phyloP scores from a whole-genome alignment of 78 protist species.

The Salpingoeca rosetta region DNA sequence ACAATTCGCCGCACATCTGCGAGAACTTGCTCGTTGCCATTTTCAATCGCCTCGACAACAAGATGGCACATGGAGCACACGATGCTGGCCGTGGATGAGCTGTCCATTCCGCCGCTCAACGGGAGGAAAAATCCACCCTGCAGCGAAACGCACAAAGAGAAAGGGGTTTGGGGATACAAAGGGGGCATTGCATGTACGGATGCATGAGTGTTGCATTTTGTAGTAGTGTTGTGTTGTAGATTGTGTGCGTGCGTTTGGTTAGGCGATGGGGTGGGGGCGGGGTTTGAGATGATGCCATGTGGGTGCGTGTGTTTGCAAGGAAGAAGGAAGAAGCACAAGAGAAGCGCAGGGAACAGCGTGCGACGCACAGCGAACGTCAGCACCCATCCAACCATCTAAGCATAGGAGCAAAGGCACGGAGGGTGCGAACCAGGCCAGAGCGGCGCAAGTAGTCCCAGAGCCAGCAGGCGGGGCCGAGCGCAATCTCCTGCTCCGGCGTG shows the following conservation, averaged over 20 bases:
- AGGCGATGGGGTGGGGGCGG: too few species aligned
- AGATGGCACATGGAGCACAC: constrained; percentile 60
- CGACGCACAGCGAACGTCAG: too few species aligned
- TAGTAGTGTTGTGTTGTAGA: too few species aligned
- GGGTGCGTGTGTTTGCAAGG: too few species aligned
- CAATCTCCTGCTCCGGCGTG: neutral
- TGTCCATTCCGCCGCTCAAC: constrained; percentile 81
- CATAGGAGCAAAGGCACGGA: too few species aligned
- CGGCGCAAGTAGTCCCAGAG: constrained; percentile 86
- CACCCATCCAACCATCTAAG: too few species aligned
- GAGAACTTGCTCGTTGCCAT: constrained; percentile 5
- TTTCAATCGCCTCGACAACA: constrained; percentile 16
- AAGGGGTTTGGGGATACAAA: neutral
- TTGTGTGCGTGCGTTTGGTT: too few species aligned
- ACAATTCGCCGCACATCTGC: constrained; percentile 4
- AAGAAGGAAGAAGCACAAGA: too few species aligned
- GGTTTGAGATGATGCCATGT: too few species aligned
- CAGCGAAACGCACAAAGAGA: neutral
- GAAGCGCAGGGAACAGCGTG: too few species aligned
- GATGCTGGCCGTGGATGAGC: constrained; percentile 59
- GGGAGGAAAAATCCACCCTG: constrained; percentile 66
- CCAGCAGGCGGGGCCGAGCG: constrained; percentile 73
- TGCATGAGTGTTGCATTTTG: too few species aligned
- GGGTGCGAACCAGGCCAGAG: constrained; percentile 22
- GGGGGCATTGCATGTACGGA: too few species aligned